phyloP scores from a whole-genome alignment of 139 green algal genomes.

The Micromonas commoda region DNA sequence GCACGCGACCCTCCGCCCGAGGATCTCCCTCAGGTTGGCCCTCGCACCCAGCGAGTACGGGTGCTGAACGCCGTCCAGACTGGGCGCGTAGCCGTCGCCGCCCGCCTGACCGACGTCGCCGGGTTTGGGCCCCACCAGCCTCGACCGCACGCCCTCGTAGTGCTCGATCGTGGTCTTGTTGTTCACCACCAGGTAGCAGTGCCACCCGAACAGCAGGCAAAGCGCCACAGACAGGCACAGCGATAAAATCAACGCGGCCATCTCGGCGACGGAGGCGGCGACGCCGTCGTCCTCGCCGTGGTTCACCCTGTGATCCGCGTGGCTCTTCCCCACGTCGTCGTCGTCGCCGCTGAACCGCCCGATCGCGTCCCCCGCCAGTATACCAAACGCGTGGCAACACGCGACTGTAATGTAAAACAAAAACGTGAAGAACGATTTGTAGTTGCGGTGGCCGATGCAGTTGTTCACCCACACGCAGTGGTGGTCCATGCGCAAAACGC shows the following conservation, averaged over 20 bases:
- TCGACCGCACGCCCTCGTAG: constrained; percentile 29
- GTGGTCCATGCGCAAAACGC: constrained; percentile 80
- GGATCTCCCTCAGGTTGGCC: constrained; percentile 12
- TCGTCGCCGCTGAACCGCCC: constrained; percentile 34
- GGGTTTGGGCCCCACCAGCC: background rate
- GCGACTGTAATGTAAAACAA: constrained; percentile 43
- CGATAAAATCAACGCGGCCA: constrained; percentile 10
- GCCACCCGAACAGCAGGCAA: constrained; percentile 64
- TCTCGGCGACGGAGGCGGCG: background rate
- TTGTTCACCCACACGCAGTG: constrained; percentile 80
- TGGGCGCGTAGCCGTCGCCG: background rate
- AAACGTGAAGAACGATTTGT: constrained; percentile 77
- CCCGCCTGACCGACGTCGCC: background rate
- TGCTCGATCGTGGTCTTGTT: constrained; percentile 84
- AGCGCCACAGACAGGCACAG: constrained; percentile 34
- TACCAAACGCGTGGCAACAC: constrained; percentile 47
- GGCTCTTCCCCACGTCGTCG: background rate
- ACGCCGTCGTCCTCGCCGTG: background rate
- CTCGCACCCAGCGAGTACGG: constrained; percentile 4
- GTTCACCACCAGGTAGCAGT: constrained; percentile 53
- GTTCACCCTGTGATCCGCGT: background rate
- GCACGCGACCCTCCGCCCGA: background rate
- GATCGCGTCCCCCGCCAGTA: constrained; percentile 46
- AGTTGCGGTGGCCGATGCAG: constrained; percentile 85
- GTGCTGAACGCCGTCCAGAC: background rate